These are phyloP conservation scores for Talaromyces albobiverticillius DNA, from an alignment of 2,329 filamentous ascomycete species.

Conservation along the genomic window DNA sequence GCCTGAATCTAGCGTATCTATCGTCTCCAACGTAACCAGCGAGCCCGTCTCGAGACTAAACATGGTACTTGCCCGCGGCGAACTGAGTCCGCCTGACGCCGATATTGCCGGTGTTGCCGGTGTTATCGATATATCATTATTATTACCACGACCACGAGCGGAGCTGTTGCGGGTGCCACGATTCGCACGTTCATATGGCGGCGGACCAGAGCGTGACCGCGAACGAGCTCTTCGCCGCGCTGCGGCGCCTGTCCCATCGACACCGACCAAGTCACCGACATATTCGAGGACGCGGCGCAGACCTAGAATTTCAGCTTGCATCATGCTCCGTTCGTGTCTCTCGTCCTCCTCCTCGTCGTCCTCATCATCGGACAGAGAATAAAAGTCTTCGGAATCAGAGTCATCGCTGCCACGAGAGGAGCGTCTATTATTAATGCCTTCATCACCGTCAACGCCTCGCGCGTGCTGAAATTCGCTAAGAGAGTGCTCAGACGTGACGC, in stretches of 20 bases:
- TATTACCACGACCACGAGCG: background rate
- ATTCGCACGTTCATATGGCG: constrained; percentile 1
- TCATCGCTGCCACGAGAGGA: background rate
- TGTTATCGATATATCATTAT: background rate
- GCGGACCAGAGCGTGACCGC: constrained; percentile 2
- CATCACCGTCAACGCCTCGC: background rate
- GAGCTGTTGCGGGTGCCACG: background rate
- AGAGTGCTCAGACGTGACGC: constrained; percentile 33
- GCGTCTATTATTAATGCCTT: background rate
- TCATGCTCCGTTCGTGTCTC: constrained; percentile 44
- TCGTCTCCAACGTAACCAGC: constrained; percentile 26
- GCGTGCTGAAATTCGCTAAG: constrained; percentile 46
- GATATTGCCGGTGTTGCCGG: background rate
- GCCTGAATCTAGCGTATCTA: constrained; percentile 22
- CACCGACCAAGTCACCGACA: constrained; percentile 48
- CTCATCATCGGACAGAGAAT: constrained; percentile 11
- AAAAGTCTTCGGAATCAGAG: background rate
- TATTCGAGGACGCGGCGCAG: constrained; percentile 53
- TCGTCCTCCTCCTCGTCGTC: constrained; percentile 21
- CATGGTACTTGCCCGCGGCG: constrained; percentile 25
- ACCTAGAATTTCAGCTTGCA: constrained; percentile 51
- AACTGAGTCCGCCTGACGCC: constrained; percentile 26
- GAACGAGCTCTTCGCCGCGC: constrained; percentile 20
- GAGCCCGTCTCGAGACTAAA: constrained; percentile 27
- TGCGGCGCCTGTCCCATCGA: constrained; percentile 33